These are phyloP conservation scores for Prinsepia uniflora DNA, from an alignment of 306 rosid species.

Conservation along the genomic window DNA sequence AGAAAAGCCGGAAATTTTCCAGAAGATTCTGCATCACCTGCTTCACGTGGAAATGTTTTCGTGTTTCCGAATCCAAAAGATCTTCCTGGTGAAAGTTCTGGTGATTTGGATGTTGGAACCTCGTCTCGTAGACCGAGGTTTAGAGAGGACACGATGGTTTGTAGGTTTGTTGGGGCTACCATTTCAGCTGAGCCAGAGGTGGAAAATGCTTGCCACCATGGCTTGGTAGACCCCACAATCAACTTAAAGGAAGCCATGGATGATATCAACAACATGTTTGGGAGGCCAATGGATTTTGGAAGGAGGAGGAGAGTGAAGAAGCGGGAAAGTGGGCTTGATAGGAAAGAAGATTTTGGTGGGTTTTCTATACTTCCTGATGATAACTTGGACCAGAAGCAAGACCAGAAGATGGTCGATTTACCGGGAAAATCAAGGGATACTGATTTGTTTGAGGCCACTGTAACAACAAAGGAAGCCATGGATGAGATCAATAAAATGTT, in stretches of 20 bases:
- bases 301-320: constrained; percentile 54
- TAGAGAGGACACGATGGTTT: constrained; percentile 84
- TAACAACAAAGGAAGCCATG: constrained; percentile 75
- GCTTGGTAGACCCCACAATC: constrained; percentile 90
- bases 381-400: constrained; percentile 38
- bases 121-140: constrained; percentile 44
- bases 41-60: constrained; percentile 43
- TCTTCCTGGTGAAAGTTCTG: constrained; percentile 41
- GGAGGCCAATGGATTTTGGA: constrained; percentile 82
- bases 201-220: constrained; percentile 94
- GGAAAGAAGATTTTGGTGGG: constrained; percentile 45
- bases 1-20: constrained; percentile 25
- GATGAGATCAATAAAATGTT: constrained; percentile 91
- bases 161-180: constrained; percentile 89
- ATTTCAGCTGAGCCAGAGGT: constrained; percentile 74
- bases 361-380: constrained; percentile 86
- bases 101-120: constrained; percentile 35
- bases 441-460: constrained; percentile 77
- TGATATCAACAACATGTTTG: constrained; percentile 95
- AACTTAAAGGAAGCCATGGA: constrained; percentile 96
- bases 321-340: constrained; percentile 48
- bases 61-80: constrained; percentile 64
- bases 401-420: constrained; percentile 40
- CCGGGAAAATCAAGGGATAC: constrained; percentile 36
- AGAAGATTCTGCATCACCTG: constrained; percentile 42